Conservation (phyloP, 352 stramenopile genomes). For the Pythium coloratum region DNA sequence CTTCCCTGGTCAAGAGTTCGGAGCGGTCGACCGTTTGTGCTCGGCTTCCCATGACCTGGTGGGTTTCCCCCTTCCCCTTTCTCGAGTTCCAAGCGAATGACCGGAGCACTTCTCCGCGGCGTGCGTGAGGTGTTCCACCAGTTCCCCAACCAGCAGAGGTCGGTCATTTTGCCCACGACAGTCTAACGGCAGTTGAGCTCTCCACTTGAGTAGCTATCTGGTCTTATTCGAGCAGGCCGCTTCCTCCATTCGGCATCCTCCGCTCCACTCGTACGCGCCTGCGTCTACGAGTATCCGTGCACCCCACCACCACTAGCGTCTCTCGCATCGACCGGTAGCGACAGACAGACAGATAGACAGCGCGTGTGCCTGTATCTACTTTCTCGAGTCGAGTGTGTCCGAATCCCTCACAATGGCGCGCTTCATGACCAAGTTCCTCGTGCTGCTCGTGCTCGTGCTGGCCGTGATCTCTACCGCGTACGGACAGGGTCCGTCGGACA, state of each 20-base stretch:
- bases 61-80: neutral
- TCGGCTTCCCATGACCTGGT: neutral
- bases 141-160: neutral
- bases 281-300: conserved; percentile 1
- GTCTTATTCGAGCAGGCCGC: neutral
- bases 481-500: conserved; percentile 21
- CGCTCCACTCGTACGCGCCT: conserved; percentile 1
- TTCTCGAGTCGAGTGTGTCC: neutral
- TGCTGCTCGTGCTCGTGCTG: conserved; percentile 19
- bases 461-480: conserved; percentile 3
- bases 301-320: neutral
- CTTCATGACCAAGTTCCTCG: neutral
- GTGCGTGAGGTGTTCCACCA: neutral
- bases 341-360: neutral
- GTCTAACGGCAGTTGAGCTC: neutral
- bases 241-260: conserved; percentile 1
- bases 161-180: conserved; percentile 4
- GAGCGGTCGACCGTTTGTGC: conserved; percentile 19
- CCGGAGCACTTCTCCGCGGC: neutral
- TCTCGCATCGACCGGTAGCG: neutral
- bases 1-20: conserved; percentile 22
- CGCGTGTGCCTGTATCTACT: neutral
- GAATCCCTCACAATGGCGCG: conserved; percentile 1
- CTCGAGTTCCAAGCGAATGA: neutral
- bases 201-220: neutral